Percentiles rank a stretch among this genome's conserved stretches.
These are phyloP conservation scores for Huntiella savannae DNA, from an alignment of 2,329 filamentous ascomycete species.

Conservation along the genomic window DNA sequence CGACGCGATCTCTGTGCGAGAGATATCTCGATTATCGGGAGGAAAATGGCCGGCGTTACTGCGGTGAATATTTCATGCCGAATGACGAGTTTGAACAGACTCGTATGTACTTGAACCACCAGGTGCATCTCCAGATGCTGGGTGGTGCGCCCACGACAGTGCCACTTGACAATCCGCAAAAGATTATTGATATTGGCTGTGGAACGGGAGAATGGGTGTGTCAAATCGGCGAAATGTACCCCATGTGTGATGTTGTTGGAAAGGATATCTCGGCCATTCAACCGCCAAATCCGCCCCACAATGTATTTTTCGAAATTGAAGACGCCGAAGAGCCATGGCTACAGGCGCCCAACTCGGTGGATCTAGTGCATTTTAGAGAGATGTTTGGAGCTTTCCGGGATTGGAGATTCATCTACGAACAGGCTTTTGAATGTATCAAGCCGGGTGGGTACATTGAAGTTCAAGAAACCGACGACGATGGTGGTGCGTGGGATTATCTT, in stretches of 20 bases:
- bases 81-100: conserved; percentile 48
- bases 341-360: conserved; percentile 30
- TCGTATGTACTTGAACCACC: conserved; percentile 40
- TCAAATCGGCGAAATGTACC: conserved; percentile 33
- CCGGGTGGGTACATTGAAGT: conserved; percentile 40
- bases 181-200: conserved; percentile 38
- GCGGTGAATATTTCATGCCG: conserved; percentile 44
- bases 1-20: conserved; percentile 30
- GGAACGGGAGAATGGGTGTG: conserved; percentile 35
- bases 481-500: conserved; percentile 16
- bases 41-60: conserved; percentile 44
- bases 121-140: conserved; percentile 37
- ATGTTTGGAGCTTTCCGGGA: conserved; percentile 37
- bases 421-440: conserved; percentile 32
- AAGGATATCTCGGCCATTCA: conserved; percentile 39
- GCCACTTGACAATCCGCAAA: conserved; percentile 21
- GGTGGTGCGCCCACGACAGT: conserved; percentile 26
- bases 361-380: conserved; percentile 36
- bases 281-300: conserved; percentile 37
- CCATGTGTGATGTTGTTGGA: conserved; percentile 36
- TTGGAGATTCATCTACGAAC: conserved; percentile 35
- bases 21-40: conserved; percentile 35
- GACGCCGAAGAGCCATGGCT: conserved; percentile 41
- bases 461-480: conserved; percentile 32
- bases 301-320: conserved; percentile 40